Base-by-base conservation (phyloP, 495 filamentous ascomycete genomes). In the Xylaria palmicola region DNA sequence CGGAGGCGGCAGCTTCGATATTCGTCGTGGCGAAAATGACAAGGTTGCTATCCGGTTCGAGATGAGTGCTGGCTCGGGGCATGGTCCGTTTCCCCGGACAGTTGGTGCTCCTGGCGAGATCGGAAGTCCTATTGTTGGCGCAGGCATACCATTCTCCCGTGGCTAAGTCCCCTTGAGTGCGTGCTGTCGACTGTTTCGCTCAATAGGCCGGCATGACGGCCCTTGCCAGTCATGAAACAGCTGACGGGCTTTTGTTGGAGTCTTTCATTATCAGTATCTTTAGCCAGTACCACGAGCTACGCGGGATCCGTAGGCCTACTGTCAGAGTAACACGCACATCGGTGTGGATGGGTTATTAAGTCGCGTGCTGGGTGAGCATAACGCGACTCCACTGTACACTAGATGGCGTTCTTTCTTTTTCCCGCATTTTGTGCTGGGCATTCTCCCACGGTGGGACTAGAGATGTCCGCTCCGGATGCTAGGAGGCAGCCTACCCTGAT, bases 1-100 rank as follows among this genome's bases (percentile, higher is more conserved):
- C 64, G 94, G 94, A 53, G 94, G 94, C 53, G 94, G 94, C 19
- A 87, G 80, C 41, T 96, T 98, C 70, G 82, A 81, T 24, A 78
- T 88, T 57, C 79, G 79, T 49, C 80, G 81, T 40, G 80, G 84
- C 41, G 81, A 73, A 0, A 68, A 74, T 24, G 76, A 67, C 8
- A 75, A 76, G 27, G 76, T 74, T 32, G 76, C 82, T 40, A 88
- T 96, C 64, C 65, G 65, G 48, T 76, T 69, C 56, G 72, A 75
- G 29, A 52, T 69, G 19, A 68, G 57, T 9, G 61, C 40, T 32
- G 59, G 60, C 48, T 62, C 65, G 8, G 62, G 55, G 39, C 47
- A 60, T 6, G 52, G 62, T 40, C 37, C 65, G n/a, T 65, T 65
- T 45, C 43, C 63, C 32, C 72, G 77, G 39, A 75, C 68, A 22